phyloP scores from a whole-genome alignment of 2,329 filamentous ascomycete species.

The Knoxdaviesia capensis region DNA sequence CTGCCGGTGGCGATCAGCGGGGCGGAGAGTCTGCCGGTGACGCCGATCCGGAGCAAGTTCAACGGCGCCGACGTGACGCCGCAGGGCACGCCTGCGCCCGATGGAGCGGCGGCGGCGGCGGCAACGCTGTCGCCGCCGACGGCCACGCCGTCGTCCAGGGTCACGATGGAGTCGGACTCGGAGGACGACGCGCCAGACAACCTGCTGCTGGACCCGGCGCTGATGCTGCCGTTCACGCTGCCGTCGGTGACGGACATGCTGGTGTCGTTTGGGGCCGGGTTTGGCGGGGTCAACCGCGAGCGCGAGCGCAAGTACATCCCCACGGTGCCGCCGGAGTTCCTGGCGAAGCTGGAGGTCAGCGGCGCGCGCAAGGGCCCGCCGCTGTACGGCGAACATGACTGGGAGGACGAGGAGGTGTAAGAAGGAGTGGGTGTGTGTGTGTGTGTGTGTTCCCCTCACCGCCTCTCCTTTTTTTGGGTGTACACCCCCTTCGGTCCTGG shows the following conservation, averaged over 20 bases:
- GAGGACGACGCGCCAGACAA: constrained; percentile 49
- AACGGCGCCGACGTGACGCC: constrained; percentile 23
- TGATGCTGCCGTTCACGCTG: constrained; percentile 88
- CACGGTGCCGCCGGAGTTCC: constrained; percentile 80
- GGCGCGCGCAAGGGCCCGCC: constrained; percentile 25
- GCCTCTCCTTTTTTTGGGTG: not conserved
- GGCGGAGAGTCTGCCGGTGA: constrained; percentile 16
- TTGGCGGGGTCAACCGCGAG: constrained; percentile 81
- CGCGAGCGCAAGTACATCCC: constrained; percentile 90
- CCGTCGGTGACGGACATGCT: constrained; percentile 97
- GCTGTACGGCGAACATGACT: constrained; percentile 43
- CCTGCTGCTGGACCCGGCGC: constrained; percentile 67
- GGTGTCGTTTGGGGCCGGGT: constrained; percentile 81
- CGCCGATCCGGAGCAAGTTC: constrained; percentile 19
- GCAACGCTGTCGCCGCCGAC: constrained; percentile 2
- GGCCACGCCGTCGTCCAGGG: not conserved
- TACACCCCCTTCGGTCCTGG: not conserved
- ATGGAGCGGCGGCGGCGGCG: not conserved
- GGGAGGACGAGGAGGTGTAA: constrained; percentile 43
- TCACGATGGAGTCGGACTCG: constrained; percentile 9
- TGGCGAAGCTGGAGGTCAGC: constrained; percentile 60
- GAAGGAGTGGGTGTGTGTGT: not conserved
- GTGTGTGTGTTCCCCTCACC: not conserved
- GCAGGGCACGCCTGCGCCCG: constrained; percentile 16
- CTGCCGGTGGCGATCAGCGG: constrained; percentile 7